Conservation (phyloP, 495 filamentous ascomycete species). For the Xylaria grammica region DNA sequence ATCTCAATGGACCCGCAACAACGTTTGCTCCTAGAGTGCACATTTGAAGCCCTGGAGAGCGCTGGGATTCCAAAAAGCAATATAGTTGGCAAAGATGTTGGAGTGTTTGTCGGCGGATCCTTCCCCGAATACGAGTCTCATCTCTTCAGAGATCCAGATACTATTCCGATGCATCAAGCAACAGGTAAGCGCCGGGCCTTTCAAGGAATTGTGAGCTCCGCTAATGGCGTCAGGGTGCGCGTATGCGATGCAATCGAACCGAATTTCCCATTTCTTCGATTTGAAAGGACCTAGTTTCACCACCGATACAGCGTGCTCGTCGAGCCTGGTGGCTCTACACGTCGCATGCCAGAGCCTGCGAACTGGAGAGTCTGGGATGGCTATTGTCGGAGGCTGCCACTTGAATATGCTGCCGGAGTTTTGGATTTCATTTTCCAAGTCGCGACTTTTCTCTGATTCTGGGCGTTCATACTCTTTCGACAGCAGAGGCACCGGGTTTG, state of each 20-base stretch:
- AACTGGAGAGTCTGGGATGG: constrained; percentile 53
- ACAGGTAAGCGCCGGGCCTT: constrained; percentile 54
- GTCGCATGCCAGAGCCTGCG: constrained; percentile 82
- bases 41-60: constrained; percentile 87
- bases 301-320: constrained; percentile 88
- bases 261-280: constrained; percentile 66
- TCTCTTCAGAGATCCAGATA: constrained; percentile 77
- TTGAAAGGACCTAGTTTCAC: constrained; percentile 68
- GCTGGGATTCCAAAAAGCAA: constrained; percentile 82
- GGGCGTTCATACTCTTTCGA: constrained; percentile 66
- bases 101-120: constrained; percentile 84
- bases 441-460: constrained; percentile 69
- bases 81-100: constrained; percentile 75
- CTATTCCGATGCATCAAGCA: constrained; percentile 55
- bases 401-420: constrained; percentile 63
- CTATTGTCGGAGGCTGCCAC: constrained; percentile 63
- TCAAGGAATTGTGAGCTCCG: background rate
- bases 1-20: constrained; percentile 86
- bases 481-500: constrained; percentile 66
- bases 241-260: constrained; percentile 62
- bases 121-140: constrained; percentile 86
- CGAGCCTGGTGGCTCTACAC: constrained; percentile 68
- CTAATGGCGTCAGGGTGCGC: constrained; percentile 53
- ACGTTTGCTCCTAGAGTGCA: constrained; percentile 76
- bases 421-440: constrained; percentile 55